phyloP scores from a whole-genome alignment of 2,329 filamentous ascomycete genomes.

The Sporothrix humicola region DNA sequence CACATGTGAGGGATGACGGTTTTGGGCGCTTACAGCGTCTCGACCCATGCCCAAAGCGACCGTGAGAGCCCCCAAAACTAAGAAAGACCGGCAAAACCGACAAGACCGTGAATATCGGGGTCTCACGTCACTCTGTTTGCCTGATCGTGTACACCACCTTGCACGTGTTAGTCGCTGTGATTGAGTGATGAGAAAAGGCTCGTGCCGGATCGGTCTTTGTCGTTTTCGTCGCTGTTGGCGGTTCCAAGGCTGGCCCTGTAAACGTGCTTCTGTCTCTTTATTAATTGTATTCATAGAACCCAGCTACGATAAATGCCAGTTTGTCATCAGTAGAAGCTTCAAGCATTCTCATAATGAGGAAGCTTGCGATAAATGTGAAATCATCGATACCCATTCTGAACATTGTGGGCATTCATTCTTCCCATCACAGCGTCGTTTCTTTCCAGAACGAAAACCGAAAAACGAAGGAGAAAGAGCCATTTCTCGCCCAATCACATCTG shows the following conservation, averaged over 20 bases:
- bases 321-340: neutral
- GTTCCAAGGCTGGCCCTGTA: too few relatives aligned
- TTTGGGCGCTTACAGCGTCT: constrained; percentile 30
- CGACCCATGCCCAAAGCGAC: constrained; percentile 14
- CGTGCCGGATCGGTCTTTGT: too few relatives aligned
- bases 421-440: neutral
- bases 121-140: neutral
- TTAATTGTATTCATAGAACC: too few relatives aligned
- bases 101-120: too few relatives aligned
- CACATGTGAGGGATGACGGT: neutral
- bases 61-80: neutral
- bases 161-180: neutral
- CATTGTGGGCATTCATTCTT: neutral
- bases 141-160: neutral
- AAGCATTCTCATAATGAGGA: neutral
- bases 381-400: too few relatives aligned
- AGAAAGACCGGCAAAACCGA: neutral
- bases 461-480: neutral
- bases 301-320: too few relatives aligned
- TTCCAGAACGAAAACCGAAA: neutral
- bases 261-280: too few relatives aligned
- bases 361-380: too few relatives aligned
- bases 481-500: constrained; percentile 13
- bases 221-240: too few relatives aligned
- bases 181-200: too few relatives aligned